Evolutionary conservation across 352 stramenopile species (phyloP), one percentile per base, ranked within the genome.

Genomic region (Hyaloperonospora brassicae): DNA sequence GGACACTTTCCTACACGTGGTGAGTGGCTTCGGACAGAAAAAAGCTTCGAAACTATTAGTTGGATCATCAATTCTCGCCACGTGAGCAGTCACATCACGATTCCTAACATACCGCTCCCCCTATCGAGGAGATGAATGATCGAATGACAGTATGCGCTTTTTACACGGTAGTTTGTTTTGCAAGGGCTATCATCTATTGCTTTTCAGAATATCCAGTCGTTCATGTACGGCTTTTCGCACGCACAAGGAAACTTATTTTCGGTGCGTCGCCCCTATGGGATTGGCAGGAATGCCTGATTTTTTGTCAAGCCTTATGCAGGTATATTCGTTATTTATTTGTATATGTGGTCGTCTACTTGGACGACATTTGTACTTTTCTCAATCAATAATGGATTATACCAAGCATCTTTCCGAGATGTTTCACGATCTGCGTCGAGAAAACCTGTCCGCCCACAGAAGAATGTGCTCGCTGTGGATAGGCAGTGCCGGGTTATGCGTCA

Each of bases 151-250:
- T 24, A 0, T 56, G 45, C 2, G 3, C 11, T 0, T 8, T 65
- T 41, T 62, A 59, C 38, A 50, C 51, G 0, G 45, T 51, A 4
- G 47, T 78, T 14, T 58, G 72, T 34, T 50, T 73, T 2, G 59
- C 64, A 1, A 69, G 38, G 65, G 57, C 0, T 72, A 74, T 36
- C 61, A 73, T 23, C 64, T 67, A 17, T 70, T 72, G 57, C 40
- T 24, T 1, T 9, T 64, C 38, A 8, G n/a, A 31, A 31, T 8
- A 31, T 31, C 27, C 3, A 31, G 27, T 31, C 27, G 44, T 31
- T 7, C 60, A 40, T 77, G 62, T 21, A 72, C 65, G 2, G 61
- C 66, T 5, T 76, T 76, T 24, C 48, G 64, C 1, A 66, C 59
- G 2, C 24, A 69, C 30, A 45, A 49, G 0, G 64, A 79, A 31